Base-by-base conservation (phyloP, 106 monocot genomes). In the Posidonia australis region DNA sequence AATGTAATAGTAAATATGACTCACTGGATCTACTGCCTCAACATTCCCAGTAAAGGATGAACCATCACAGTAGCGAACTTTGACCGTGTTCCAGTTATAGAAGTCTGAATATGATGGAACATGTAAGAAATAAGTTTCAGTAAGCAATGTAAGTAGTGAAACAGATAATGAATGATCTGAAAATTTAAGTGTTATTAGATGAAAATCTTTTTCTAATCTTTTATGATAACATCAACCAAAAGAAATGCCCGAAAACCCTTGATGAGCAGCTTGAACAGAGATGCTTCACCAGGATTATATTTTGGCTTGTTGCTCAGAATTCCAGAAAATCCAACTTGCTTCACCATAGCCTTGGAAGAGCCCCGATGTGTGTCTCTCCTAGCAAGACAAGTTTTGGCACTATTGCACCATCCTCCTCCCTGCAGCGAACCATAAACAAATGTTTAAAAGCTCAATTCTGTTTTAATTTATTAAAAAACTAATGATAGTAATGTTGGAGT, bases 371-470 rank as follows among this genome's bases (percentile, higher is more conserved):
- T 89, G 44, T 74, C 61, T 45, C 67, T 86, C 44, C 89, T 76
- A 1, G 51, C 52, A 17, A 89, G 59, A 64, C 93, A 93, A 45
- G 73, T 73, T 23, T 79, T 55, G 28, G 57, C 65, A 73, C 84
- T 81, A 73, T 83, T 81, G 74, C 93, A 93, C 93, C 93, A 93
- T 18, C 79, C 93, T 63, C 93, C 93, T 65, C 93, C 93, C 89
- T 89, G 58, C 23, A 77, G 52, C 2, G 7, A 36, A 36, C 7
- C 36, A 36, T 7, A 36, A 36, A 36, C 36, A 36, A 7, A 36
- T 4, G 36, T 7, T 36, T 7, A 36, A 36, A 36, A 36, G 36
- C 36, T 4, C 36, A 36, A 36, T 4, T 36, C 7, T 4, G 36
- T 36, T 36, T 36, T 4, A 36, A 36, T n/a, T n/a, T n/a, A n/a